Evolutionary conservation across 2,329 filamentous ascomycete genomes (phyloP), one percentile per base, ranked within the genome.

Genomic region (Ilyonectria robusta): DNA sequence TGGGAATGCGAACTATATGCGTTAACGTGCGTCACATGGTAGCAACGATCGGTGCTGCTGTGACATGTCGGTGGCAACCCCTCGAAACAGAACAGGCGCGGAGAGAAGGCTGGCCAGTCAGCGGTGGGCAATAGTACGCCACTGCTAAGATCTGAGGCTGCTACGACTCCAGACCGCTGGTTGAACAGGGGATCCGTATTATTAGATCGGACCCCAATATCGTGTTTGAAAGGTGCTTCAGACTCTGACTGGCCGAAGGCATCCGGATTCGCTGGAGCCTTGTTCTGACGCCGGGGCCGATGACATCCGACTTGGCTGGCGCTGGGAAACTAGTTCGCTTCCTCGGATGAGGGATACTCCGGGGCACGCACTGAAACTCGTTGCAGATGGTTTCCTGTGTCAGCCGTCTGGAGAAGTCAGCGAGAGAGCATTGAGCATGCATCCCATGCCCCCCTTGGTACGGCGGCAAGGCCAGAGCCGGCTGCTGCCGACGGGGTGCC

Each of bases 171-270:
- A 67, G 71, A 69, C 65, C 51, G 62, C 67, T 72, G 62, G 59
- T 57, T 61, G 65, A 65, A 67, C 68, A 64, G 58, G 44, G 65
- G 66, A 73, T 26, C 6, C 26, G 26, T 26, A 26, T 72, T 62
- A 68, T 61, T 40, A 64, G 59, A 70, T 73, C 72, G 69, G 65
- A 66, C 55, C 66, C 68, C 54, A 59, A 59, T 44, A 47, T 44
- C 62, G 47, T 63, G 72, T 74, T 75, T 74, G 72, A 74, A 67
- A 70, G 72, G 54, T 73, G 72, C 72, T 60, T 74, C 72, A 71
- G 61, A 69, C 70, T 73, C 70, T 69, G 65, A 69, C 72, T 69
- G 72, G 72, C 66, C 68, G 37, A 59, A 59, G 62, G 57, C 53
- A 69, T 69, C 72, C 70, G 72, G 72, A 65, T 60, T 74, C 72